These are phyloP conservation scores for Modicella reniformis DNA, from an alignment of 371 early-diverging fungal genomes.

Conservation along the genomic window DNA sequence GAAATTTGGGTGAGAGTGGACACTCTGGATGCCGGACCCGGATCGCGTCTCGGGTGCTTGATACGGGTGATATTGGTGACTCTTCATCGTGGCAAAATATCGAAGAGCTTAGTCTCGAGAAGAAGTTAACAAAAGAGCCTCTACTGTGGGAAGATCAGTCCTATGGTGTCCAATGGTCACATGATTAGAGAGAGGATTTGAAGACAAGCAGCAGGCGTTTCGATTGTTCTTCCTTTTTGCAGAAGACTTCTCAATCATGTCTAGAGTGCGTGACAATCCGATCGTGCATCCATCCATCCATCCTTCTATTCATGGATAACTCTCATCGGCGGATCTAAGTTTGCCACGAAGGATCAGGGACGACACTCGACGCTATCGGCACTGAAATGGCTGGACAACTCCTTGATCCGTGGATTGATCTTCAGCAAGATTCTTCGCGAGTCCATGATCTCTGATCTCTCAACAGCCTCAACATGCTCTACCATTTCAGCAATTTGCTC, in stretches of 20 bases:
- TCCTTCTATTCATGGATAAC: conserved; percentile 14
- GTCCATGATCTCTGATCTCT: too few relatives aligned
- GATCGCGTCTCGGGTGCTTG: neutral
- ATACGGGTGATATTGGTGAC: conserved; percentile 13
- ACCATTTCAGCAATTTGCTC: too few relatives aligned
- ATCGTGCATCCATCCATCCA: conserved; percentile 21
- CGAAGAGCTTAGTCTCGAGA: too few relatives aligned
- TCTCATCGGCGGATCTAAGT: too few relatives aligned
- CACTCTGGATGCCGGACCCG: neutral
- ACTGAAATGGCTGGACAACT: neutral
- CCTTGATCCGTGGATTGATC: too few relatives aligned
- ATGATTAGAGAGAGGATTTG: neutral
- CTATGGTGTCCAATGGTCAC: conserved; percentile 2
- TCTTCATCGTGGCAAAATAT: conserved; percentile 11
- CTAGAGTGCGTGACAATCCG: conserved; percentile 40
- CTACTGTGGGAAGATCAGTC: too few relatives aligned
- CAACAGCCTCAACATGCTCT: too few relatives aligned
- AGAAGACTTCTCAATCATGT: conserved; percentile 42
- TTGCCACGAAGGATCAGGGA: too few relatives aligned
- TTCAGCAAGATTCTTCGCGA: too few relatives aligned
- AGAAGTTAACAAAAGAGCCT: too few relatives aligned
- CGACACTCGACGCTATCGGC: neutral
- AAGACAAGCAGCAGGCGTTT: neutral
- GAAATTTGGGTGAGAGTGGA: neutral
- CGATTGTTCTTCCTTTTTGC: conserved; percentile 39